A percentile compares a stretch with the other conserved stretches of the same genome.
Evolutionary conservation across 371 early-diverging fungal species (phyloP).

Genomic region (Basidiobolus meristosporus): DNA sequence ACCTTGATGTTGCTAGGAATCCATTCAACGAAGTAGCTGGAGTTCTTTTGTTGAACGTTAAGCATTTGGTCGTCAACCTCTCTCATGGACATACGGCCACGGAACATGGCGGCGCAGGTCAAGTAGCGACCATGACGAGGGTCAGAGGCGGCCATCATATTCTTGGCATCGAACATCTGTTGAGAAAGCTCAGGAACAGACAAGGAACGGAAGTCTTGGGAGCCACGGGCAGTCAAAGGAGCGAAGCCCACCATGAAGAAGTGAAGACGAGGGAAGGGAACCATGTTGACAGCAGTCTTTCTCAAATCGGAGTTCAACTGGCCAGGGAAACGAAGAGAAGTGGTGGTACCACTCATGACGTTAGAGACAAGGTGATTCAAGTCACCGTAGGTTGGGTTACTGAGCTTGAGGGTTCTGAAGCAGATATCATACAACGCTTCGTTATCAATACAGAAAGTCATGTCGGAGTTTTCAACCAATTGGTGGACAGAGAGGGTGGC

Average conservation of each 20-base stretch:
- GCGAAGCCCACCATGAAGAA: conserved; percentile 99
- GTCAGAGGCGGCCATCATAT: conserved; percentile 99
- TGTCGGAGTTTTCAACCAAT: conserved; percentile 93
- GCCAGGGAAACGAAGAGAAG: conserved; percentile 97
- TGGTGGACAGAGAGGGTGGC: conserved; percentile 94
- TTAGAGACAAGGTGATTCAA: conserved; percentile 81
- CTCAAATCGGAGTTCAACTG: conserved; percentile 96
- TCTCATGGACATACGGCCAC: conserved; percentile 97
- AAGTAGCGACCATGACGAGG: conserved; percentile 96
- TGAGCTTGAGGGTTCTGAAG: conserved; percentile 79
- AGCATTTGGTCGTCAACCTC: conserved; percentile 99
- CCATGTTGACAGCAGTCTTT: conserved; percentile 94
- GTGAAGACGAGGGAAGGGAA: conserved; percentile 99
- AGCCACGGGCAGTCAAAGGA: conserved; percentile 79
- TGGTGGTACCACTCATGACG: conserved; percentile 95
- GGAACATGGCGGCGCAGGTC: conserved; percentile 96
- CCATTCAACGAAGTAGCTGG: conserved; percentile 98
- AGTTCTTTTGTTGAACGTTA: conserved; percentile 88
- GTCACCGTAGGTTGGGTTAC: conserved; percentile 72
- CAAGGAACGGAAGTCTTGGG: conserved; percentile 76
- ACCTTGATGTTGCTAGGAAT: conserved; percentile 99
- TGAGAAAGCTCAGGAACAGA: conserved; percentile 90
- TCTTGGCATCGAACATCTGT: conserved; percentile 97
- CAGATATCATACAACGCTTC: conserved; percentile 94
- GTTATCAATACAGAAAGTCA: conserved; percentile 88